Base-by-base conservation (phyloP, 2,329 filamentous ascomycete species). In the Botrytis deweyae region DNA sequence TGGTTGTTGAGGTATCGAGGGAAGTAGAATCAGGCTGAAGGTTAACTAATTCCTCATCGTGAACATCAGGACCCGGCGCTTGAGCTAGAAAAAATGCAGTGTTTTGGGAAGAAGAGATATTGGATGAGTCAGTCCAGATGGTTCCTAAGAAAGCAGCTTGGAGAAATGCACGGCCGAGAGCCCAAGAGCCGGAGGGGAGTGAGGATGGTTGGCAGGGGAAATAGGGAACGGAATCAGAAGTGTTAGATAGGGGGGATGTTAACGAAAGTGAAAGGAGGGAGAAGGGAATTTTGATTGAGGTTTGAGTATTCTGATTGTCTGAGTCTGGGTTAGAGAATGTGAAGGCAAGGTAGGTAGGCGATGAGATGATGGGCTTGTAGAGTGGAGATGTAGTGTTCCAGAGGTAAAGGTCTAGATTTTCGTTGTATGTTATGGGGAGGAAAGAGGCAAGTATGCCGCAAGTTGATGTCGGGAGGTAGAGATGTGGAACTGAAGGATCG, bases 331-430 rank as follows among this genome's bases (percentile, higher is more conserved):
- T 36, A 77, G 76, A 74, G 72, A 84, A 83, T 7, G 77, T 79
- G 75, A 84, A 83, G 49, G 75, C 75, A 7, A 84, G 78, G 72
- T 81, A 83, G 46, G 81, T 73, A 1, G 83, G 81, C 0, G 82
- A 84, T 2, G 77, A 76, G 22, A 82, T 74, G 46, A 84, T 81
- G 4, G 58, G 76, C 29, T 77, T 38, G 73, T 80, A 84, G 1
- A 70, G 42, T 12, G 73, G 66, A 73, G 77, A 74, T 4, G 33
- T 61, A 9, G 78, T 81, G 64, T 83, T 74, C 82, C 82, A 83
- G 65, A 82, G 74, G 66, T 83, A 83, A 22, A 83, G 76, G 2
- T 78, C 78, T 25, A 79, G 74, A 16, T 76, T 77, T 0, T 72
- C 44, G 44, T 80, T 63, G 72, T 77, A 82, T 6, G 74, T 79